Evolutionary conservation across 2,329 filamentous ascomycete species (phyloP), one percentile per base, ranked within the genome.

Genomic region (Tolypocladium ophioglossoides): DNA sequence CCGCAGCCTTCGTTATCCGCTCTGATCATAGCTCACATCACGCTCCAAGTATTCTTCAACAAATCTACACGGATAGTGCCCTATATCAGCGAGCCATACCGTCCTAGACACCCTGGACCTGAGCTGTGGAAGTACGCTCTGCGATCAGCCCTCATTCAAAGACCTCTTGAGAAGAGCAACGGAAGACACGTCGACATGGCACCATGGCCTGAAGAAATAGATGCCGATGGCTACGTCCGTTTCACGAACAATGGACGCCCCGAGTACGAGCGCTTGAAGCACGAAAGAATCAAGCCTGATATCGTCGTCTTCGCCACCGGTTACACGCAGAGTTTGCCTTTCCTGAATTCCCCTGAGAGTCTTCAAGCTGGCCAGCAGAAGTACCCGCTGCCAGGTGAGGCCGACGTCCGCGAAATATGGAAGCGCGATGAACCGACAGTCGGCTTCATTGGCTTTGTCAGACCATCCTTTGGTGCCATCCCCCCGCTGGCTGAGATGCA

Each of bases 341-440:
- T 75, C 16, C 6, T 37, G 35, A 37, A 37, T 16, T 37, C 35
- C 35, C 16, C 35, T 18, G 35, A 37, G 35, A 37, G 14, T 18
- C 35, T 37, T 37, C 35, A 16, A 18, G 14, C 16, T 8, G 35
- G 14, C 58, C 61, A 75, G 20, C 53, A 58, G 14, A 53, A 61
- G 39, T 74, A 74, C 50, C 72, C 76, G 0, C 70, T 69, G 14
- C 74, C 75, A 4, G 66, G 73, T 44, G 72, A 78, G 41, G 67
- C 73, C 4, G 72, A 76, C 57, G 75, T 83, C 10, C 74, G 78
- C 12, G 68, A 73, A 4, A 70, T 84, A 37, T 82, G 80, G 65
- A 66, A 61, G 16, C 56, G 60, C 0, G 61, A 64, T 4, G 69
- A 74, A 32, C 66, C 71, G 1, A 67, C 65, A 0, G 56, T 76